Evolutionary conservation across 192 early-diverging fungal species (phyloP).

Genomic region (Gamsiella multidivaricata): DNA sequence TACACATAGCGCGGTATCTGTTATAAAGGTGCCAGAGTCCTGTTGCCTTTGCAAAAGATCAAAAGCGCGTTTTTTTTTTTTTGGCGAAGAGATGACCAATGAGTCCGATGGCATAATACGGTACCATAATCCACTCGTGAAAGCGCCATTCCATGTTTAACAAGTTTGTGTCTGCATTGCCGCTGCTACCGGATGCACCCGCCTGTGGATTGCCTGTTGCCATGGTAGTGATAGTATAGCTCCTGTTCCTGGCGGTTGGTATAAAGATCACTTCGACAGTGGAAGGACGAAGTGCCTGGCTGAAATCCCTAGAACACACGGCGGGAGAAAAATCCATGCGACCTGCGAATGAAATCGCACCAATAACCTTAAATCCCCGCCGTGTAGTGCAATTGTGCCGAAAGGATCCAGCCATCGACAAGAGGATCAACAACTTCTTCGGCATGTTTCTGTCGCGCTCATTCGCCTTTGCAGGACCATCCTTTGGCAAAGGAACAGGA

Average conservation of each 20-base stretch:
- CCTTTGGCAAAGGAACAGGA: not conserved
- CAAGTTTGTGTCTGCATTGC: slow-evolving; percentile 20
- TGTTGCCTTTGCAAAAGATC: no score
- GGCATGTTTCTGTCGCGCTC: slow-evolving; percentile 9
- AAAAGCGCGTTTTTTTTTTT: not conserved
- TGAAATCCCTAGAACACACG: not conserved
- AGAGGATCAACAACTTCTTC: not conserved
- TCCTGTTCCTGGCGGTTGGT: no score
- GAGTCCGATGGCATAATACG: not conserved
- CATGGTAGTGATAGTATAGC: no score
- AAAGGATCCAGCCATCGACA: no score
- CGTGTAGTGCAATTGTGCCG: no score
- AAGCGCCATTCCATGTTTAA: slow-evolving; percentile 51
- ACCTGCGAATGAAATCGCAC: no score
- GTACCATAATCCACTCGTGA: slow-evolving; percentile 55
- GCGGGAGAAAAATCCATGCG: not conserved
- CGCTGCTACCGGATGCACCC: not conserved
- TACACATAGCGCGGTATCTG: no score
- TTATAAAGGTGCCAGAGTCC: no score
- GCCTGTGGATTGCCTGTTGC: not conserved
- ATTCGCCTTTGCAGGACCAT: not conserved
- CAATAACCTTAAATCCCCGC: no score
- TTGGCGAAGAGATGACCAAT: not conserved
- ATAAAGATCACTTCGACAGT: no score
- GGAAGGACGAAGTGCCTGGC: not conserved